phyloP scores from a whole-genome alignment of 768 basidiomycete species.

The Leccinum broughii region DNA sequence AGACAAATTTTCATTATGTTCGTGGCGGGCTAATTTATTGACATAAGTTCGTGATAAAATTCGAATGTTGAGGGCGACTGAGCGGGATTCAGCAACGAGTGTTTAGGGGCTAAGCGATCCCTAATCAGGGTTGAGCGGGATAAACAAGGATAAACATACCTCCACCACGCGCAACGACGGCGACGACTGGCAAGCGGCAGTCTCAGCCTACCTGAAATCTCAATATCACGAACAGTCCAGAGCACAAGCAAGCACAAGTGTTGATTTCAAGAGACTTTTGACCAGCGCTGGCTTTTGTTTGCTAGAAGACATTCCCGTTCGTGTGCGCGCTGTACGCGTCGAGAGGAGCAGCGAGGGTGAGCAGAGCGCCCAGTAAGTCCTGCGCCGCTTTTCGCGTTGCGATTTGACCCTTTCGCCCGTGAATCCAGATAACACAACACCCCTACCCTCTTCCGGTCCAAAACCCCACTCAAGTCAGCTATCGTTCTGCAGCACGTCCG shows the following conservation, averaged over 20 bases:
- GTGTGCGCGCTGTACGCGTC: not conserved
- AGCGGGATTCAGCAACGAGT: not conserved
- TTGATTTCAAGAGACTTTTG: not conserved
- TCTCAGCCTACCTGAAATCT: not conserved
- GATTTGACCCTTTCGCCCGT: not conserved
- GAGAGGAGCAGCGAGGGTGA: not conserved
- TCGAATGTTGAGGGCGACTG: not conserved
- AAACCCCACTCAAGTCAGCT: not conserved
- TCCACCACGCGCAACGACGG: conserved; percentile 14
- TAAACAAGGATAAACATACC: conserved; percentile 17
- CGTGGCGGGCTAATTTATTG: too few species aligned
- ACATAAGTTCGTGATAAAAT: too few species aligned
- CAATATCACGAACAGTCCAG: not conserved
- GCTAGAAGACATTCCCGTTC: not conserved
- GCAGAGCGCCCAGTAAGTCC: conserved; percentile 3
- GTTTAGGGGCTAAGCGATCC: not conserved
- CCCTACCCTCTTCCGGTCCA: not conserved
- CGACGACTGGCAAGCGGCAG: not conserved
- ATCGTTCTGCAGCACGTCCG: not conserved
- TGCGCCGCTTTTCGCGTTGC: not conserved
- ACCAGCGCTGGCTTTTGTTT: not conserved
- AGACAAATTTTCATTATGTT: not conserved
- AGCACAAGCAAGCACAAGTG: not conserved
- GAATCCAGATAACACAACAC: not conserved
- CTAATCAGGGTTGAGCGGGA: not conserved